Base-by-base conservation (phyloP, 1,284 basidiomycete species). In the Agaricales sp. region DNA sequence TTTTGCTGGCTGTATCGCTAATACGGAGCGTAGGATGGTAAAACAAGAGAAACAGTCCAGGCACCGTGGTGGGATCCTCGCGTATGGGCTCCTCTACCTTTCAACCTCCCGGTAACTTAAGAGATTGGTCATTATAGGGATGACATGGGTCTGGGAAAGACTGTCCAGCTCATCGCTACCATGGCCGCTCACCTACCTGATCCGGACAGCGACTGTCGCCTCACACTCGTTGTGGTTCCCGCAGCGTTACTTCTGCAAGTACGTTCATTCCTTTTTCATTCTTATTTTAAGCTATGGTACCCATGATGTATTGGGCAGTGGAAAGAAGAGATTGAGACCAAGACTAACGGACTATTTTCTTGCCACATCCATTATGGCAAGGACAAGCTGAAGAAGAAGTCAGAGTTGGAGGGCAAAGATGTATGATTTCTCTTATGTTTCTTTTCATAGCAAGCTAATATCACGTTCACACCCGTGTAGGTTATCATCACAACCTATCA, bases 91-190 rank as follows among this genome's bases (percentile, higher is more conserved):
- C n/a, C 18, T 6, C 35, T 8, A 16, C 43, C n/a, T 18, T 30
- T 14, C 3, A 45, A 25, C 20, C 2, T 22, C 1, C n/a, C 14
- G 19, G 21, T 16, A 2, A 43, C 44, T 47, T 37, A 24, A 20
- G 47, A 45, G 50, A 52, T 18, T 47, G 53, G 23, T 54, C 51
- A 13, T 25, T 49, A 51, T 49, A 80, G 78, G 13, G 92, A 96
- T 62, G 92, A 96, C 61, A 94, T 96, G 92, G 89, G 87, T 65
- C 74, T 90, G 43, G 86, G 77, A 3, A 81, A 82, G 64, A 83
- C 80, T 6, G 76, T 84, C 4, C 81, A 85, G 58, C 82, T 82
- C 78, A 84, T 86, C 51, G 82, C 80, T 1, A 78, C 77, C 0
- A 84, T 85, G 80, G 71, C 70, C 20, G 68, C 70, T 58, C 82